Base-by-base conservation (phyloP, 1,284 basidiomycete species). In the Microbotryomycetes sp. region DNA sequence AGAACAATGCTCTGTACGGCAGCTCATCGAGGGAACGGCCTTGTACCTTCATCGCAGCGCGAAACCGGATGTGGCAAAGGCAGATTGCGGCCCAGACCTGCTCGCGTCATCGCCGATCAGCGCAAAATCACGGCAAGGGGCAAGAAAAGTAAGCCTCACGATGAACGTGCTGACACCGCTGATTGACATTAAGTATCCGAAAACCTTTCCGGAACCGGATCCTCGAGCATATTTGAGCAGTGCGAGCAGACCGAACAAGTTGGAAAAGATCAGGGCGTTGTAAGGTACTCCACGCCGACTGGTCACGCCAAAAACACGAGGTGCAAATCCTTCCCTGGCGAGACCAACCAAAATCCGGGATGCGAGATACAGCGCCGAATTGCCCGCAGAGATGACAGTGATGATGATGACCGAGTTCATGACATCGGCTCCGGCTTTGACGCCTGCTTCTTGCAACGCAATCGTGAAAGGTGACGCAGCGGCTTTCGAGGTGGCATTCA, bases 381-480 rank as follows among this genome's bases (percentile, higher is more conserved):
- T 87, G 2, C 87, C 88, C 5, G 91, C 89, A 5, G 88, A 91
- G 82, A 87, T 88, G 1, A 91, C 91, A 1, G 88, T 88, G 27
- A 85, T 87, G 58, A 93, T 76, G 29, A 94, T 80, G 72, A 83
- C 85, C 6, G 91, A 90, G 74, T 94, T 94, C 76, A 92, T 89
- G 62, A 79, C 82, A 55, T 81, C 82, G 3, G 88, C 88, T 2
- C 91, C 76, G 11, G 78, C 80, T 66, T 82, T 83, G 76, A 91
- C 91, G 31, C 87, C 85, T 1, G 88, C 85, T 47, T 78, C 80
- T 70, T 82, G 72, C 48, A 76, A 74, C 9, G 87, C 88, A 67
- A 91, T 88, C 61, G 91, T 88, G 75, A 90, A 91, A 1, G 89
- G 89, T n/a, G 85, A 88, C 13, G 82, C 81, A 11, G 83, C 81